phyloP scores from a whole-genome alignment of 331 rosid genomes.

The Cydonia oblonga region DNA sequence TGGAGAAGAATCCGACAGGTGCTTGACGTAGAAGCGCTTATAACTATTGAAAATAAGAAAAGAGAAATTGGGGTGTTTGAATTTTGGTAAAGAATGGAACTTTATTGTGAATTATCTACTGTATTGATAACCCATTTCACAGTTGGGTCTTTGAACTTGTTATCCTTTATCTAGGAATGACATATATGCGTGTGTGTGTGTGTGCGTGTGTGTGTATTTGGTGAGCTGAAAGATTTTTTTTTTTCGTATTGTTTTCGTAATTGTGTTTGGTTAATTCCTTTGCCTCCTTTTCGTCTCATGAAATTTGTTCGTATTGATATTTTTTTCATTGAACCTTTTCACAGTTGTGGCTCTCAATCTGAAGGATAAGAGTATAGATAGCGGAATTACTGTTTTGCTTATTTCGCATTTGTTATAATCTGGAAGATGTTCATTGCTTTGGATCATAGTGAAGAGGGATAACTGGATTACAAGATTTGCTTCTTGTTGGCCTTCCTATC shows the following conservation, averaged over 20 bases:
- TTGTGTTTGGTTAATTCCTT: neutral
- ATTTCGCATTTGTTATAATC: neutral
- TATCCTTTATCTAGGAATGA: neutral
- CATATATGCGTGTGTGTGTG: no score
- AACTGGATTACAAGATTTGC: neutral
- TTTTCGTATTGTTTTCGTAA: neutral
- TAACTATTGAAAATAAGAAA: neutral
- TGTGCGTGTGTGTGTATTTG: no score
- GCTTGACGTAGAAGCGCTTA: no score
- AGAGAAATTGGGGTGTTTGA: neutral
- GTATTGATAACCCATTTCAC: neutral
- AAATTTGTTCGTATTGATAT: neutral
- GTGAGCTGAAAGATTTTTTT: neutral
- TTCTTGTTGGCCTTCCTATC: neutral
- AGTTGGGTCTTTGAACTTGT: neutral
- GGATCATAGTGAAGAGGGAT: neutral
- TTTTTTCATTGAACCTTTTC: neutral
- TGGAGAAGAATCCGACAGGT: no score
- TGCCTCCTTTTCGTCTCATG: neutral
- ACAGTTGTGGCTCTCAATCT: conserved; percentile 8
- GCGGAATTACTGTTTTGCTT: neutral
- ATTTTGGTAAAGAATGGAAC: neutral
- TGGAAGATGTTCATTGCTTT: neutral
- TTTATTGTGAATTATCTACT: neutral
- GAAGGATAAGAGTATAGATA: conserved; percentile 12